These are phyloP conservation scores for Triticum timopheevii DNA, from an alignment of 176 grass and related monocot species.

Conservation along the genomic window DNA sequence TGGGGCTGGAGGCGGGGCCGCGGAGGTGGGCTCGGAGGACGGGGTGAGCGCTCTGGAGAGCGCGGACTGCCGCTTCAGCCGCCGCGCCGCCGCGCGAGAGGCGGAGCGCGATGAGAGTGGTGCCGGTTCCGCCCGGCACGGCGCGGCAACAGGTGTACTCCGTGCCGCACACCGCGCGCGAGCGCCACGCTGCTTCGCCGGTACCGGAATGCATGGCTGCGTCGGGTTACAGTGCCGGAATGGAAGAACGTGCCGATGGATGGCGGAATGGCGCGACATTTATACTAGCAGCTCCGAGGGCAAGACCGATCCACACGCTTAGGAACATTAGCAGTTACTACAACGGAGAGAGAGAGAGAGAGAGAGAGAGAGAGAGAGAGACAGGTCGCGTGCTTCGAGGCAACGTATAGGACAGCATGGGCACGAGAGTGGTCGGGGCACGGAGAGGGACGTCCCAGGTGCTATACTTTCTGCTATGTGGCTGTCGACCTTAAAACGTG, in stretches of 20 bases:
- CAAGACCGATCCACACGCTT: too few species aligned
- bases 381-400: too few species aligned
- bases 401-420: too few species aligned
- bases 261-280: background rate
- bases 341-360: too few species aligned
- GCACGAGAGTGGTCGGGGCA: too few species aligned
- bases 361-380: too few species aligned
- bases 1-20: constrained; percentile 21
- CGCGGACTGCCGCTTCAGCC: constrained; percentile 26
- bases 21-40: constrained; percentile 53
- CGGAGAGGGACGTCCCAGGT: too few species aligned
- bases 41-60: constrained; percentile 59
- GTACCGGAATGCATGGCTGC: constrained; percentile 38
- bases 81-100: constrained; percentile 41
- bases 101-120: constrained; percentile 58
- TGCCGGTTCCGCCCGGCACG: constrained; percentile 72
- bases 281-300: background rate
- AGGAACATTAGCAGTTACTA: too few species aligned
- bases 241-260: background rate
- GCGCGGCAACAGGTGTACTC: constrained; percentile 74
- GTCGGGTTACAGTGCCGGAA: background rate
- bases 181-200: background rate
- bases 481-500: background rate
- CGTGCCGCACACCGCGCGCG: constrained; percentile 48
- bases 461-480: background rate